These are phyloP conservation scores for Hura crepitans DNA, from an alignment of 441 rosid genomes.

Conservation along the genomic window DNA sequence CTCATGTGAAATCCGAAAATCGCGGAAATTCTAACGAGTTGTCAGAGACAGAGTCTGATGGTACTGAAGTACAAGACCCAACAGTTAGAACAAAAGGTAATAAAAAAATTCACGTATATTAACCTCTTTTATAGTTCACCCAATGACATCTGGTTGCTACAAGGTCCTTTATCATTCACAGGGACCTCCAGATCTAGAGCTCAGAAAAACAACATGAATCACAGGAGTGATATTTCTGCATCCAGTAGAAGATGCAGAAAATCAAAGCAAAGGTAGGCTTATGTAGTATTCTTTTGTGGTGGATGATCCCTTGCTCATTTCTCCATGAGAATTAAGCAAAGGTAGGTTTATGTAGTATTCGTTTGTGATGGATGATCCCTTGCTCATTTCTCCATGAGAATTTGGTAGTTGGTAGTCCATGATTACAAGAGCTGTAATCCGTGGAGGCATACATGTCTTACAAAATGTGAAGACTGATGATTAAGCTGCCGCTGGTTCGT, in stretches of 20 bases:
- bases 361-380: background rate
- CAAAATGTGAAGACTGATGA: background rate
- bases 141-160: conserved; percentile 1
- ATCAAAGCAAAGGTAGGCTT: conserved; percentile 37
- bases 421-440: background rate
- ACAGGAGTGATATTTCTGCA: conserved; percentile 20
- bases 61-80: conserved; percentile 34
- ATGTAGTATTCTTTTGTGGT: background rate
- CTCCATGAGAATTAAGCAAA: too few relatives aligned
- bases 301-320: background rate
- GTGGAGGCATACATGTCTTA: background rate
- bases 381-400: background rate
- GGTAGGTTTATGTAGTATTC: conserved; percentile 27
- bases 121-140: background rate
- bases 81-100: conserved; percentile 33
- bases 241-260: conserved; percentile 30
- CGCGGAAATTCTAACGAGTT: conserved; percentile 41
- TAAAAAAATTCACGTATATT: background rate
- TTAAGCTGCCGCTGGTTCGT: conserved; percentile 10
- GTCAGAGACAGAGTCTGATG: conserved; percentile 34
- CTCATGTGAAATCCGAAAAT: conserved; percentile 22
- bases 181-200: conserved; percentile 33
- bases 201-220: conserved; percentile 28
- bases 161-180: conserved; percentile 22
- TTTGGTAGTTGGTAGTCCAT: background rate